These are phyloP conservation scores for Viola pubescens DNA, from an alignment of 441 rosid species.

Conservation along the genomic window DNA sequence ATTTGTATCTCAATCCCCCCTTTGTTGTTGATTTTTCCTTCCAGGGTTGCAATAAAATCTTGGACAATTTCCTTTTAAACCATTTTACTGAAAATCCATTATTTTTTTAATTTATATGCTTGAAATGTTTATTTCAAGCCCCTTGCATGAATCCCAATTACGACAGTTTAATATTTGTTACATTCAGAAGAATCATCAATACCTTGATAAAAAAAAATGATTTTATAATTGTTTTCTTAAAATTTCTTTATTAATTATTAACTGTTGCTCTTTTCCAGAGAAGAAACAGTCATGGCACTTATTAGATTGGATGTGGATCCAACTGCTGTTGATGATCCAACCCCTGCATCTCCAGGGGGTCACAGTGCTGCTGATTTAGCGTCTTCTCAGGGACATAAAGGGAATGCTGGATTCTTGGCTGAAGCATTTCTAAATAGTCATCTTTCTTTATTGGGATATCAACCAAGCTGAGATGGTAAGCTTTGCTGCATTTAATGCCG, in stretches of 20 bases:
- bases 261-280: constrained; percentile 33
- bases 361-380: constrained; percentile 71
- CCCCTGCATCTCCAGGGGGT: constrained; percentile 56
- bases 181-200: not conserved
- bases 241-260: not conserved
- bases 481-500: constrained; percentile 23
- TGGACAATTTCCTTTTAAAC: not conserved
- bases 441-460: constrained; percentile 39
- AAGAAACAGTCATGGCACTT: constrained; percentile 54
- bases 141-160: not conserved
- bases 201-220: not conserved
- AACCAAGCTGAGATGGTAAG: constrained; percentile 20
- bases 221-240: not conserved
- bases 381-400: constrained; percentile 62
- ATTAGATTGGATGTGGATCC: constrained; percentile 57
- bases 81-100: not conserved
- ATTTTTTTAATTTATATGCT: not conserved
- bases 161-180: not conserved
- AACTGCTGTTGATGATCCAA: constrained; percentile 68
- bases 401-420: constrained; percentile 72
- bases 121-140: not conserved
- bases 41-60: not conserved
- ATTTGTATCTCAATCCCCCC: not conserved
- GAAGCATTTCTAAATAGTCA: constrained; percentile 49
- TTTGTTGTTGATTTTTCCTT: not conserved